Evolutionary conservation across 176 grass and related monocot species (phyloP).

Genomic region (Carex cristatella): DNA sequence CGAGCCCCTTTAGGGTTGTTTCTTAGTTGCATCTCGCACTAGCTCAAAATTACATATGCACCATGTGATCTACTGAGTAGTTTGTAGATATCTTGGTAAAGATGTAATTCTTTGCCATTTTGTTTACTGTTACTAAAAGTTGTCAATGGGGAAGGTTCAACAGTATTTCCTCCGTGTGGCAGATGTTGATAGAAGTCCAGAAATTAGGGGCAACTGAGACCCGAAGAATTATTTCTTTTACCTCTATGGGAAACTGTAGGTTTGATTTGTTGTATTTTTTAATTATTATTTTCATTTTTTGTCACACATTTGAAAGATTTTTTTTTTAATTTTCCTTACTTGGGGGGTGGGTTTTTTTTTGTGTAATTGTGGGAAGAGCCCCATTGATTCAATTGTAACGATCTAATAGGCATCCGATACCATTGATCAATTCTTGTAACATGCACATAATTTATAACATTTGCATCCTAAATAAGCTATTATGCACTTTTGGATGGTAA

Average conservation of each 20-base stretch:
- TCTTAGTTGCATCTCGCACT: not conserved
- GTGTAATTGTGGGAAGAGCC: constrained; percentile 2
- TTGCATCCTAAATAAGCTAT: not conserved
- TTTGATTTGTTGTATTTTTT: not conserved
- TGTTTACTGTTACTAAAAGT: not conserved
- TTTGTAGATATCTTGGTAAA: constrained; percentile 14
- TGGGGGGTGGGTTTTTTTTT: too few relatives aligned
- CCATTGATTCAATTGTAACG: constrained; percentile 15
- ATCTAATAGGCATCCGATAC: not conserved
- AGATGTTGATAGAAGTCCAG: not conserved
- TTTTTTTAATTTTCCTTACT: not conserved
- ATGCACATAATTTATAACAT: constrained; percentile 11
- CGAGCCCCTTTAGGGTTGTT: constrained; percentile 41
- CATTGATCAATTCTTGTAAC: not conserved
- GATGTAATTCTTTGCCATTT: not conserved
- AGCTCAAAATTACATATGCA: not conserved
- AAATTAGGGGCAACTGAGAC: not conserved
- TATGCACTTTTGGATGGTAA: not conserved
- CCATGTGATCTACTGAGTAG: not conserved
- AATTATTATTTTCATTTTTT: constrained; percentile 11
- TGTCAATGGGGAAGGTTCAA: not conserved
- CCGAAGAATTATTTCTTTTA: not conserved
- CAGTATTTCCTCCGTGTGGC: not conserved
- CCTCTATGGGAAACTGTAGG: not conserved
- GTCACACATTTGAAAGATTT: not conserved